These are phyloP conservation scores for Buddleja alternifolia DNA, from an alignment of 257 asterid species.

Conservation along the genomic window DNA sequence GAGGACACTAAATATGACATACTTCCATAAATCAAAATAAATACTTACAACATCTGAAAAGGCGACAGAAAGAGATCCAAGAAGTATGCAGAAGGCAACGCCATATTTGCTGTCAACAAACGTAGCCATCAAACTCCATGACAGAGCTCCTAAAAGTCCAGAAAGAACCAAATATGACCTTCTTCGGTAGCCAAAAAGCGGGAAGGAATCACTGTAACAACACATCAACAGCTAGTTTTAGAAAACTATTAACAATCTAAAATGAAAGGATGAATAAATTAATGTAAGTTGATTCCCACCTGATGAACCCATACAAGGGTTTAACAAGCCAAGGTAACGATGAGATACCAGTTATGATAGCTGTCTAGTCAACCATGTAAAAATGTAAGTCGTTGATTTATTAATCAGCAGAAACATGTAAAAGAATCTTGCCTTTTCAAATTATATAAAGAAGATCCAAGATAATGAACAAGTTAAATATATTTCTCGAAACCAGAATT, in stretches of 20 bases:
- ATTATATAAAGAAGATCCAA: conserved; percentile 1
- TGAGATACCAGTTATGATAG: conserved; percentile 80
- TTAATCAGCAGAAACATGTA: neutral
- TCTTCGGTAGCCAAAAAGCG: conserved; percentile 93
- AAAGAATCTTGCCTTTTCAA: conserved; percentile 1
- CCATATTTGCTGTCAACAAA: conserved; percentile 79
- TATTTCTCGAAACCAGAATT: neutral
- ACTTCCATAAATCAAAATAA: conserved; percentile 16
- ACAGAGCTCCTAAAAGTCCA: conserved; percentile 89
- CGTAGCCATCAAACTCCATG: conserved; percentile 90
- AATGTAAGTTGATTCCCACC: conserved; percentile 45
- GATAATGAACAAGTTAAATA: neutral
- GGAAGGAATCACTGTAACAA: conserved; percentile 71
- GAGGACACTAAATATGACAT: no score
- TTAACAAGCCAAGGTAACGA: conserved; percentile 88
- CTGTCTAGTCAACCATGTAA: conserved; percentile 73
- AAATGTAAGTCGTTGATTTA: conserved; percentile 44
- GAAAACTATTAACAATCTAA: neutral
- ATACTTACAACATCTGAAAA: conserved; percentile 89
- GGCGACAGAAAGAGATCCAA: conserved; percentile 93
- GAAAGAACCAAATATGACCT: conserved; percentile 89
- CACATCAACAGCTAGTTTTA: neutral
- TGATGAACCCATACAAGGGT: conserved; percentile 91
- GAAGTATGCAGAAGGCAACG: conserved; percentile 75
- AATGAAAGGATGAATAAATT: conserved; percentile 10